Evolutionary conservation across 2,329 filamentous ascomycete species (phyloP), one percentile per base, ranked within the genome.

Genomic region (Neocucurbitaria cava): DNA sequence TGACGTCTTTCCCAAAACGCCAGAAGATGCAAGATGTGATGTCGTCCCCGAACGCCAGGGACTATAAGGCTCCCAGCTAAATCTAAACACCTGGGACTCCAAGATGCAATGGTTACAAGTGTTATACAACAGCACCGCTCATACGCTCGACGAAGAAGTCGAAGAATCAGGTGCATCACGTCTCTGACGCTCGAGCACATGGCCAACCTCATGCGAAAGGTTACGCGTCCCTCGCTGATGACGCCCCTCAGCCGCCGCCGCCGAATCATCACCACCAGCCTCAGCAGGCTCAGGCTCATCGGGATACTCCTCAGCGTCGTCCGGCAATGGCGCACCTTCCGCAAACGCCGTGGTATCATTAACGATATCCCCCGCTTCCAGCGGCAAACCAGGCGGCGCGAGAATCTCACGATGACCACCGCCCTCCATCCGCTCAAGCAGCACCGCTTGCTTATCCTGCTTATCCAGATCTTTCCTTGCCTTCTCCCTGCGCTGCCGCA

Each of bases 291-390:
- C n/a, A n/a, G 23, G 28, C n/a, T 68, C 64, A 3, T 66, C 61
- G 10, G 61, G 59, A 35, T 67, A 64, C 41, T 59, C 51, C 17
- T 57, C 57, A 3, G 50, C 46, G 35, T 69, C 63, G 30, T 67
- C 63, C 0, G 21, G 36, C 0, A 44, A 47, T 2, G 57, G n/a
- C 2, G n/a, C 17, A 10, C 38, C 23, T 9, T 54, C 48, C 6
- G 43, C 50, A 10, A 62, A 55, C 11, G 62, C 46, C 7, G 24
- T n/a, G 9, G 46, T 41, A 30, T 67, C 59, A 18, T 62, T 57
- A 3, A 69, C 18, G 7, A 69, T 58, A 8, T 66, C 54, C 13
- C 50, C 42, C 1, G 54, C 58, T 36, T 59, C 61, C 18, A 36
- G 23, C 26, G 64, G 52, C 49, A 63, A 21, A 8, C 48, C 51